These are phyloP conservation scores for Pichia sp. DNA, from an alignment of 1,139 yeast species.

Conservation along the genomic window DNA sequence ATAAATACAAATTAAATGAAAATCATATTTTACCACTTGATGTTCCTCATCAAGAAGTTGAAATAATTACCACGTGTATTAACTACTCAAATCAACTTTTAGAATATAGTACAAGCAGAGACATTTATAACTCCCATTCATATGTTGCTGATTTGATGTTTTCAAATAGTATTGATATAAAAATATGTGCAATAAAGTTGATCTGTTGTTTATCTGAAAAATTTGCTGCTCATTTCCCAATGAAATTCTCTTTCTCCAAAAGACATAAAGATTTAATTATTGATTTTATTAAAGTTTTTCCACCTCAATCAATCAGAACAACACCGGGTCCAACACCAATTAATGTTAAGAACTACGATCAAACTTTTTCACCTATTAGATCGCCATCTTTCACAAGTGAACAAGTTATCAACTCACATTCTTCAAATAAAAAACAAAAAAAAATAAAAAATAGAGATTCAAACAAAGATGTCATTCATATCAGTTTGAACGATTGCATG, in stretches of 20 bases:
- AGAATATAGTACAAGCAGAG: constrained; percentile 63
- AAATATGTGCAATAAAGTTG: constrained; percentile 59
- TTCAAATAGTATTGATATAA: constrained; percentile 48
- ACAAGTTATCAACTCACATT: constrained; percentile 27
- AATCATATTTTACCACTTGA: constrained; percentile 42
- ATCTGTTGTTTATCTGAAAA: constrained; percentile 36
- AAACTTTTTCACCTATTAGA: background rate
- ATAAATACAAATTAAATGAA: constrained; percentile 47
- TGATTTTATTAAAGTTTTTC: constrained; percentile 49
- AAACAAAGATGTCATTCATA: constrained; percentile 29
- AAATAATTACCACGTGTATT: constrained; percentile 45
- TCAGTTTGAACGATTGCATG: constrained; percentile 48
- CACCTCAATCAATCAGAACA: constrained; percentile 40
- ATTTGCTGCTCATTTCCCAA: constrained; percentile 28
- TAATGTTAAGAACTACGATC: constrained; percentile 7
- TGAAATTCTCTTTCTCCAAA: constrained; percentile 24
- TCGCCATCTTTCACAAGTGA: constrained; percentile 1
- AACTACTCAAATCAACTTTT: constrained; percentile 58
- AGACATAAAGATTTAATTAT: constrained; percentile 42
- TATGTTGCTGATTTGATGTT: constrained; percentile 55
- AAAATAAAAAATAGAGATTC: constrained; percentile 10
- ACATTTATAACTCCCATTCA: constrained; percentile 61
- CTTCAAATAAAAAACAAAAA: constrained; percentile 15
- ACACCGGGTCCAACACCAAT: constrained; percentile 18
- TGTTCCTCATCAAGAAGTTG: constrained; percentile 42